These are phyloP conservation scores for Mallotus repandus DNA, from an alignment of 441 rosid genomes.

Conservation along the genomic window DNA sequence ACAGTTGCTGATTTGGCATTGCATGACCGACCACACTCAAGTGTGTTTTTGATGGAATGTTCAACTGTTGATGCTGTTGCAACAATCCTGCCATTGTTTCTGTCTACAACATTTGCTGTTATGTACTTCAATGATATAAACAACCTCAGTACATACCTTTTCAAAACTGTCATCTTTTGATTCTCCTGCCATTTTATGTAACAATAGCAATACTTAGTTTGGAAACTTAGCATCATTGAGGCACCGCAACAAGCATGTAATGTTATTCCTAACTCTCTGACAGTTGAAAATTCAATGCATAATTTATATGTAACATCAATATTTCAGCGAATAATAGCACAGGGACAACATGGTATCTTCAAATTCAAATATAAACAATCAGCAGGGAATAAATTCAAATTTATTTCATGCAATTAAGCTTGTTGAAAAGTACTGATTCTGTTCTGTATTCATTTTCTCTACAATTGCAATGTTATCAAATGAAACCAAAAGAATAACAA, in stretches of 20 bases:
- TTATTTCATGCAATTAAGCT: neutral
- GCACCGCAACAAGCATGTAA: neutral
- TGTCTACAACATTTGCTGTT: slow-evolving; percentile 40
- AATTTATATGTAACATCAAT: neutral
- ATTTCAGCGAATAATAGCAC: neutral
- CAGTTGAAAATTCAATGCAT: neutral
- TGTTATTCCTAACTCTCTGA: too few relatives aligned
- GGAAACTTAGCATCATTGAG: neutral
- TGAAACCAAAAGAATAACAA: too few relatives aligned
- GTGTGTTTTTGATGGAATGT: slow-evolving; percentile 41
- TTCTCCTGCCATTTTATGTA: slow-evolving; percentile 5
- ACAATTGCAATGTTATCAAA: neutral
- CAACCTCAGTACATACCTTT: slow-evolving; percentile 36
- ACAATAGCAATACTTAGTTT: neutral
- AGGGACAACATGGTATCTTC: neutral
- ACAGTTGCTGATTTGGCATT: slow-evolving; percentile 49
- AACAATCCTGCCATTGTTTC: slow-evolving; percentile 45
- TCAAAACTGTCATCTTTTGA: slow-evolving; percentile 23
- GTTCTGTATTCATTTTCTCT: neutral
- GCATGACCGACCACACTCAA: slow-evolving; percentile 47
- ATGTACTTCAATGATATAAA: slow-evolving; percentile 33
- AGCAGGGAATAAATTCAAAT: neutral
- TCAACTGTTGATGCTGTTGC: slow-evolving; percentile 45
- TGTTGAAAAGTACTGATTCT: neutral
- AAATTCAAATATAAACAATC: neutral